These are phyloP conservation scores for Xylaria arbuscula DNA, from an alignment of 2,329 filamentous ascomycete species.

Conservation along the genomic window DNA sequence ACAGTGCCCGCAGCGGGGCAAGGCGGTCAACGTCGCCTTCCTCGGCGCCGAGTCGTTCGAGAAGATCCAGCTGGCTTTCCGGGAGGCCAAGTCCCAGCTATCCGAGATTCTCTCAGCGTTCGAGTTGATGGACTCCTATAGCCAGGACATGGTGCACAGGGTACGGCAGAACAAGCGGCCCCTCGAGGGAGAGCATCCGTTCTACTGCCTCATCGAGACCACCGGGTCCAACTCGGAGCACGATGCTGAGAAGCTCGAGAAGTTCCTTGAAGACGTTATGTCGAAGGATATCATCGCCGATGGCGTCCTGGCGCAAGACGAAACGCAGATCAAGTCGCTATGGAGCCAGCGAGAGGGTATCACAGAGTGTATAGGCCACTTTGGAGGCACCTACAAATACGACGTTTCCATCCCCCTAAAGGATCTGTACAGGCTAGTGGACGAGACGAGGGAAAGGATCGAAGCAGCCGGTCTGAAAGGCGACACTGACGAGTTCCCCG, in stretches of 20 bases:
- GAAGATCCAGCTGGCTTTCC: constrained; percentile 86
- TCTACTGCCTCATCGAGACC: constrained; percentile 97
- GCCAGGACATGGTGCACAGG: constrained; percentile 79
- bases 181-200: constrained; percentile 84
- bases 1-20: constrained; percentile 85
- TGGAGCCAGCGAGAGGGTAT: constrained; percentile 97
- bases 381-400: constrained; percentile 98
- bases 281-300: constrained; percentile 85
- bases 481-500: constrained; percentile 78
- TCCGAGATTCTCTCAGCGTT: constrained; percentile 97
- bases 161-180: constrained; percentile 83
- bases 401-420: constrained; percentile 92
- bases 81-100: constrained; percentile 87
- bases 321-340: constrained; percentile 85
- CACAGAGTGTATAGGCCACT: constrained; percentile 87
- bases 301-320: constrained; percentile 91
- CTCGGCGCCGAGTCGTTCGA: constrained; percentile 92
- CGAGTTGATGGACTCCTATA: constrained; percentile 92
- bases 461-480: constrained; percentile 80
- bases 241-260: constrained; percentile 89
- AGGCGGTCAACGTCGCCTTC: constrained; percentile 93
- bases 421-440: constrained; percentile 89
- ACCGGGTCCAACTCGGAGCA: constrained; percentile 95
- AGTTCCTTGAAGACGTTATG: constrained; percentile 93
- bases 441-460: constrained; percentile 81